Base-by-base conservation (phyloP, 148 eudicot genomes). In the Rhododendron simsii region DNA sequence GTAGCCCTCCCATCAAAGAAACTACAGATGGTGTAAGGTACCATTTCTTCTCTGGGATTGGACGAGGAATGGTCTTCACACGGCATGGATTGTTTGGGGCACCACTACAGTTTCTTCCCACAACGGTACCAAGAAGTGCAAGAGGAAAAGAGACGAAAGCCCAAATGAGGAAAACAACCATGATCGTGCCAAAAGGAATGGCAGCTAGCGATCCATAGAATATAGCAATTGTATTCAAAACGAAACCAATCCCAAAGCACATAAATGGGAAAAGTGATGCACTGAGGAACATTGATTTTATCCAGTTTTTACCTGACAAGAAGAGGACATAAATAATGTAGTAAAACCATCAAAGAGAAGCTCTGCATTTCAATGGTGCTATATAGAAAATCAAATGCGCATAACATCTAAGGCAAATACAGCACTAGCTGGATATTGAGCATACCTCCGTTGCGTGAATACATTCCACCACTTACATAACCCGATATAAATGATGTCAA, bases 1-100 rank as follows among this genome's bases (percentile, higher is more conserved):
- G 92, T 81, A 95, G 90, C 75, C 96, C 98, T 13, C 96, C 96
- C 96, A 95, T 94, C 63, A 95, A 76, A 47, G 94, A 91, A 71
- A 95, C 89, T 33, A 95, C 91, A 44, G 96, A 93, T 39, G 98
- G 96, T 41, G 96, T 94, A 84, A 95, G 94, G 82, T 95, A 95
- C 98, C 98, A 95, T 85, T 95, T 95, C 92, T 95, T 95, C 87
- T 94, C 95, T 3, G 98, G 98, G 85, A 95, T 94, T 57, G 98
- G 98, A 13, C 98, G 95, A 79, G 98, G 96, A 87, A 95, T 95
- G 85, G 96, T 95, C 91, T 95, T 95, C 83, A 95, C 96, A 16
- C 98, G 96, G 63, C 98, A 95, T 13, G 98, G 98, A 81, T 93
- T 95, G 90, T 95, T 93, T 33, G 98, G 98, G 75, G 95, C 92